Percentiles rank a stretch among this genome's conserved stretches.
phyloP scores from a whole-genome alignment of 2,329 filamentous ascomycete species.

The Ilyonectria destructans region DNA sequence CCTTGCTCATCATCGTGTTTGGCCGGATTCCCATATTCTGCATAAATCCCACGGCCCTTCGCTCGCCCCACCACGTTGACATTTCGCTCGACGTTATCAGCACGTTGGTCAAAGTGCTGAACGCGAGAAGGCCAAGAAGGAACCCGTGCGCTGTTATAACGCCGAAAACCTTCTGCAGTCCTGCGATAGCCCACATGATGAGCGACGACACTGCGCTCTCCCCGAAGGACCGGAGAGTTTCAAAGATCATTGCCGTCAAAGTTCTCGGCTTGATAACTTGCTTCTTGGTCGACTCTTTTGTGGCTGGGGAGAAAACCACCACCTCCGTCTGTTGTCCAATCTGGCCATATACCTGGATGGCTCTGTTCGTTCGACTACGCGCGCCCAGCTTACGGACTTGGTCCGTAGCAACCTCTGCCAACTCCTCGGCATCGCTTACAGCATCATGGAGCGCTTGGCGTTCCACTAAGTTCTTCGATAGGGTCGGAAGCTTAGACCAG shows the following conservation, averaged over 20 bases:
- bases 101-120: constrained; percentile 82
- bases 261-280: constrained; percentile 74
- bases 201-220: constrained; percentile 84
- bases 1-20: constrained; percentile 85
- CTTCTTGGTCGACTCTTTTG: constrained; percentile 65
- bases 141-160: constrained; percentile 82
- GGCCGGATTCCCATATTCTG: constrained; percentile 83
- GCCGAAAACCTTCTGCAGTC: constrained; percentile 76
- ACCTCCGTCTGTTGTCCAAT: constrained; percentile 79
- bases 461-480: constrained; percentile 75
- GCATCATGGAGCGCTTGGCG: constrained; percentile 84
- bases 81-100: constrained; percentile 82
- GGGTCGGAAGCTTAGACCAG: constrained; percentile 80
- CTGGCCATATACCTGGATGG: constrained; percentile 84
- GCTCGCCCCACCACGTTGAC: constrained; percentile 88
- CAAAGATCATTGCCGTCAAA: constrained; percentile 79
- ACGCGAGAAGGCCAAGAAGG: constrained; percentile 77
- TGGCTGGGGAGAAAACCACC: constrained; percentile 71
- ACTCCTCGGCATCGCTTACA: constrained; percentile 79
- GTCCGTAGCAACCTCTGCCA: constrained; percentile 83
- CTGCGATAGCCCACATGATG: constrained; percentile 83
- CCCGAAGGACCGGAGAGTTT: constrained; percentile 80
- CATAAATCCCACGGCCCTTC: constrained; percentile 87
- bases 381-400: constrained; percentile 83
- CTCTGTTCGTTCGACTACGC: constrained; percentile 82